phyloP scores from a whole-genome alignment of 2,329 filamentous ascomycete species.

The Talaromyces sp. region DNA sequence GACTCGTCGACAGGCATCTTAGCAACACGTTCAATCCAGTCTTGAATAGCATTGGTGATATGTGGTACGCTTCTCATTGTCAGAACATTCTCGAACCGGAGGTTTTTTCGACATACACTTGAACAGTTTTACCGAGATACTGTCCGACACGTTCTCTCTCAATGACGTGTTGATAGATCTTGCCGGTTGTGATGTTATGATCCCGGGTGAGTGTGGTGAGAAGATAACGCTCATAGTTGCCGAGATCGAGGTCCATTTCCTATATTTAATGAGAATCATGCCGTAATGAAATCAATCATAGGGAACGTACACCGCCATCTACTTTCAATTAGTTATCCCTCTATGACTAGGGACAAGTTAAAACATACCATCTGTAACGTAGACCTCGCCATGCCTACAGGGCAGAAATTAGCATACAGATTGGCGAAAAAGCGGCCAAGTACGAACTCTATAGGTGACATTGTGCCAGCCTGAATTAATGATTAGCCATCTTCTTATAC shows the following conservation, averaged over 20 bases:
- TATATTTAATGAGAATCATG: slow-evolving; percentile 55
- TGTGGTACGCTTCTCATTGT: slow-evolving; percentile 84
- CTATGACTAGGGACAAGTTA: neutral
- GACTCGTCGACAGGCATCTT: slow-evolving; percentile 83
- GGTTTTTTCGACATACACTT: neutral
- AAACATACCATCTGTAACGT: slow-evolving; percentile 50
- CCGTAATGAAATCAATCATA: neutral
- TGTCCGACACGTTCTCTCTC: slow-evolving; percentile 46
- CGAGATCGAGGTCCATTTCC: slow-evolving; percentile 70
- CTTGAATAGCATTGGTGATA: slow-evolving; percentile 84
- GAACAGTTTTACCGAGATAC: slow-evolving; percentile 17
- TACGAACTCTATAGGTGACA: slow-evolving; percentile 16
- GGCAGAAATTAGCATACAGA: neutral
- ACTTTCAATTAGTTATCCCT: neutral
- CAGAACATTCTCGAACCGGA: neutral
- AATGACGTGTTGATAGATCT: slow-evolving; percentile 89
- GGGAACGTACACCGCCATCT: slow-evolving; percentile 7
- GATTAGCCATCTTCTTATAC: slow-evolving; percentile 56
- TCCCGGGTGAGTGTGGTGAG: slow-evolving; percentile 76
- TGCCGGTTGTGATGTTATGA: slow-evolving; percentile 96
- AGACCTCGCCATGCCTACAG: slow-evolving; percentile 78
- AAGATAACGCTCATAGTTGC: slow-evolving; percentile 76
- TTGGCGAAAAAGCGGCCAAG: neutral
- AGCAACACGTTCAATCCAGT: slow-evolving; percentile 86
- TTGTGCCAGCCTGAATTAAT: slow-evolving; percentile 12